A percentile compares a stretch with the other conserved stretches of the same genome.
These are phyloP conservation scores for Phanerodontia chrysosporium DNA, from an alignment of 768 basidiomycete species.

Conservation along the genomic window DNA sequence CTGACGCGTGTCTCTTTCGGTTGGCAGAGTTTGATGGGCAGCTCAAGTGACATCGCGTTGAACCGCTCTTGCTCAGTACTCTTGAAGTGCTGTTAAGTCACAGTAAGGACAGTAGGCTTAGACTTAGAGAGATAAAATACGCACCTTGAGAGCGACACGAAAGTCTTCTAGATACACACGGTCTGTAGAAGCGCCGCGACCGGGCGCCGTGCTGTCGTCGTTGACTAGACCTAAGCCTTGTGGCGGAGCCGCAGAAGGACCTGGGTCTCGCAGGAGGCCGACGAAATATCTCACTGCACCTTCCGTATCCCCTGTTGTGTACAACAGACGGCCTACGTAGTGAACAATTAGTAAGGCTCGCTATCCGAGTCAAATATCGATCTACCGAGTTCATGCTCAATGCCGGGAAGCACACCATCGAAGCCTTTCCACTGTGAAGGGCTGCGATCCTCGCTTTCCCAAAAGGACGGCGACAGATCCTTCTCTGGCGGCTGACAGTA, in stretches of 20 bases:
- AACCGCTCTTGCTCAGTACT: slow-evolving; percentile 47
- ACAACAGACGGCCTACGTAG: slow-evolving; percentile 70
- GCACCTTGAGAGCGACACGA: slow-evolving; percentile 76
- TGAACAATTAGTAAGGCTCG: not conserved
- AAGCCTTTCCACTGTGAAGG: slow-evolving; percentile 41
- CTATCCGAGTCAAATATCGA: not conserved
- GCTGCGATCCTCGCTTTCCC: slow-evolving; percentile 61
- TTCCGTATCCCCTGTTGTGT: slow-evolving; percentile 82
- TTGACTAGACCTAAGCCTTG: slow-evolving; percentile 13
- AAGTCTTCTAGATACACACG: slow-evolving; percentile 86
- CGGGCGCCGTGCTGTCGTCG: slow-evolving; percentile 11
- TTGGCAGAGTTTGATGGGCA: slow-evolving; percentile 68
- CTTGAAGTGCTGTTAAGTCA: slow-evolving; percentile 59
- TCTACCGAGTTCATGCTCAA: slow-evolving; percentile 77
- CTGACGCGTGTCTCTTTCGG: slow-evolving; percentile 53
- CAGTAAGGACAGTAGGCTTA: slow-evolving; percentile 1
- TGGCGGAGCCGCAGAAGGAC: slow-evolving; percentile 12
- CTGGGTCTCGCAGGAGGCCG: slow-evolving; percentile 55
- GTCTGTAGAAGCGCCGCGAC: slow-evolving; percentile 32
- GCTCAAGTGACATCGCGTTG: slow-evolving; percentile 40
- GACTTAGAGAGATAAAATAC: slow-evolving; percentile 11
- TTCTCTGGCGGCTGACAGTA: slow-evolving; percentile 50
- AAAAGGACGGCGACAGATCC: slow-evolving; percentile 73
- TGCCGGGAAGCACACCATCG: slow-evolving; percentile 62
- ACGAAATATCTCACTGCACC: slow-evolving; percentile 79